Conservation (phyloP, 495 filamentous ascomycete genomes). For the Aspergillus sclerotiicarbonarius region DNA sequence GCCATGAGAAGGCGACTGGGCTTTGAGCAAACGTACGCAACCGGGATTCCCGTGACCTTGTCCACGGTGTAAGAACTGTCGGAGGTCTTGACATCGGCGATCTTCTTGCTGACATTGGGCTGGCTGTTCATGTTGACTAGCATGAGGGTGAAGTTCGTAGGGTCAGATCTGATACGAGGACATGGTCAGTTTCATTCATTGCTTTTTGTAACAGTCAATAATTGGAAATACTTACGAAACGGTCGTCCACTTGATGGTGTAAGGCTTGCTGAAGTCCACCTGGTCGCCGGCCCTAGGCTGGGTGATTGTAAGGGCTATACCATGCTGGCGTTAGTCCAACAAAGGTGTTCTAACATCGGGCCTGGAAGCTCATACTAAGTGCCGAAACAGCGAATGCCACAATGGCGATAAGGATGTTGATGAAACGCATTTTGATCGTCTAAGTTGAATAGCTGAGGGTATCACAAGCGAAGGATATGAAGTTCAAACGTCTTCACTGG, state of each 20-base stretch:
- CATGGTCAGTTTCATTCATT: neutral
- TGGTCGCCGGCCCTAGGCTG: conserved; percentile 12
- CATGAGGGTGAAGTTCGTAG: conserved; percentile 23
- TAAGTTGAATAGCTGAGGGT: neutral
- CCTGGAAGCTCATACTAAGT: conserved; percentile 13
- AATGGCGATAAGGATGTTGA: conserved; percentile 18
- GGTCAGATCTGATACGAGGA: conserved; percentile 25
- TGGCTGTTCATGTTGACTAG: conserved; percentile 29
- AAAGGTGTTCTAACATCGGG: conserved; percentile 18
- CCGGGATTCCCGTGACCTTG: conserved; percentile 16
- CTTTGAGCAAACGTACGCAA: conserved; percentile 20
- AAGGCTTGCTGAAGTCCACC: conserved; percentile 26
- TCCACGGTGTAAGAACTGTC: conserved; percentile 22
- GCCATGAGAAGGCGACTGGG: neutral
- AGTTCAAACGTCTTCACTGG: neutral
- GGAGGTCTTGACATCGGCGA: conserved; percentile 27
- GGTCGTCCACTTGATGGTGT: conserved; percentile 16
- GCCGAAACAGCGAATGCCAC: conserved; percentile 24
- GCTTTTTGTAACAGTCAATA: neutral
- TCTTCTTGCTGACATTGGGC: conserved; percentile 37
- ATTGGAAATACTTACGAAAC: conserved; percentile 19
- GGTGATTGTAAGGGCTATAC: conserved; percentile 22
- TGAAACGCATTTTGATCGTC: conserved; percentile 24
- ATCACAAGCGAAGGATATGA: neutral
- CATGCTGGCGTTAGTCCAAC: conserved; percentile 12